Conservation (phyloP, 371 early-diverging fungal species). For the Mucor saturninus region DNA sequence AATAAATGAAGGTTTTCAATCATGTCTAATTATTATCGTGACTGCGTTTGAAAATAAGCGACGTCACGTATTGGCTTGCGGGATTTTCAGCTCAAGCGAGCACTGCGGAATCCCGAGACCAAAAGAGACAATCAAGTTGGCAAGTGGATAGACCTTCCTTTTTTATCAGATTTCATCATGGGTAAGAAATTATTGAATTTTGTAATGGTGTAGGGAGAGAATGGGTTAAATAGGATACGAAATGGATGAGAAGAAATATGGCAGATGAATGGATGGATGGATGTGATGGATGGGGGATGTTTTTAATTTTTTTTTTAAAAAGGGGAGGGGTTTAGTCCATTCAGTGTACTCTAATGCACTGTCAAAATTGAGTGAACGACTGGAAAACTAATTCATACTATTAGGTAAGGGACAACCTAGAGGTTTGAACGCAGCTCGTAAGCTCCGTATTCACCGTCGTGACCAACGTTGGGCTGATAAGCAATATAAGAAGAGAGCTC, state of each 20-base stretch:
- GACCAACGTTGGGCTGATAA: conserved; percentile 99
- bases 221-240: background rate
- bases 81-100: conserved; percentile 2
- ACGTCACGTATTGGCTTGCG: conserved; percentile 3
- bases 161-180: conserved; percentile 39
- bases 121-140: conserved; percentile 27
- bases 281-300: background rate
- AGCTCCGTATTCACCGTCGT: conserved; percentile 96
- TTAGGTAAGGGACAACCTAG: conserved; percentile 93
- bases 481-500: conserved; percentile 97
- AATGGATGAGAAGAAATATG: background rate
- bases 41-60: too few relatives aligned
- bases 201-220: background rate
- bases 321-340: background rate
- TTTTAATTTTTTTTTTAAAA: background rate
- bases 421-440: conserved; percentile 99
- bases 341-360: background rate
- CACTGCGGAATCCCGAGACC: conserved; percentile 15
- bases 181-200: conserved; percentile 21
- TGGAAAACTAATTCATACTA: background rate
- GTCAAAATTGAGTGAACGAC: background rate
- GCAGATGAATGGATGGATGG: conserved; percentile 21
- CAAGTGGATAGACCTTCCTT: conserved; percentile 34
- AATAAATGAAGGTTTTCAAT: too few relatives aligned
- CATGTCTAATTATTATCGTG: too few relatives aligned